Conservation (phyloP, 768 basidiomycete species). For the Suillus decipiens region DNA sequence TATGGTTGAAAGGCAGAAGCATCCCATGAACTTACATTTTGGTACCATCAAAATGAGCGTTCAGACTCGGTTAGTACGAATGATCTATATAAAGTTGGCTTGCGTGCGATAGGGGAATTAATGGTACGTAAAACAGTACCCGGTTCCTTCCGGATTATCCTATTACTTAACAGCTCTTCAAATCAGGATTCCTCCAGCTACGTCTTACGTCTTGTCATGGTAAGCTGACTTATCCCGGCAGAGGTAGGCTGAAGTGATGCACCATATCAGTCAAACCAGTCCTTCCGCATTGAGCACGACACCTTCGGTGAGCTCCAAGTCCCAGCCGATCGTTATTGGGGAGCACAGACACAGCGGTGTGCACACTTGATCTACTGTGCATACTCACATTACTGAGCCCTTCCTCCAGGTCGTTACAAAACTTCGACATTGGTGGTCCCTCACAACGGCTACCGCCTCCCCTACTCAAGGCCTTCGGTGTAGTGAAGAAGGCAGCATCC, state of each 20-base stretch:
- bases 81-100: too few species aligned
- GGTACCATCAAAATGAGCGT: too few species aligned
- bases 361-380: conserved; percentile 12
- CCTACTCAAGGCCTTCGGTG: conserved; percentile 95
- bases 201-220: conserved; percentile 32
- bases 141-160: background rate
- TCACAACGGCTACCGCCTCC: conserved; percentile 91
- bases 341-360: conserved; percentile 95
- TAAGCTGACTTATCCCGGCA: conserved; percentile 13
- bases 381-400: conserved; percentile 13
- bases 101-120: background rate
- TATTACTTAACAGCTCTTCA: background rate
- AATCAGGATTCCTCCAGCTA: background rate
- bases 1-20: too few species aligned
- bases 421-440: conserved; percentile 99
- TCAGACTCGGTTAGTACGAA: too few species aligned
- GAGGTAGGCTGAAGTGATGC: background rate
- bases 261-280: conserved; percentile 42
- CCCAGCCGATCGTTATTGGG: conserved; percentile 90
- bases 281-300: conserved; percentile 81
- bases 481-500: conserved; percentile 96
- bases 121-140: background rate
- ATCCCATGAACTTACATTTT: too few species aligned
- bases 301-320: conserved; percentile 96
- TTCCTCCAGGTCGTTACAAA: conserved; percentile 78